Base-by-base conservation (phyloP, 1,284 basidiomycete species). In the Fistulinella staudtii region DNA sequence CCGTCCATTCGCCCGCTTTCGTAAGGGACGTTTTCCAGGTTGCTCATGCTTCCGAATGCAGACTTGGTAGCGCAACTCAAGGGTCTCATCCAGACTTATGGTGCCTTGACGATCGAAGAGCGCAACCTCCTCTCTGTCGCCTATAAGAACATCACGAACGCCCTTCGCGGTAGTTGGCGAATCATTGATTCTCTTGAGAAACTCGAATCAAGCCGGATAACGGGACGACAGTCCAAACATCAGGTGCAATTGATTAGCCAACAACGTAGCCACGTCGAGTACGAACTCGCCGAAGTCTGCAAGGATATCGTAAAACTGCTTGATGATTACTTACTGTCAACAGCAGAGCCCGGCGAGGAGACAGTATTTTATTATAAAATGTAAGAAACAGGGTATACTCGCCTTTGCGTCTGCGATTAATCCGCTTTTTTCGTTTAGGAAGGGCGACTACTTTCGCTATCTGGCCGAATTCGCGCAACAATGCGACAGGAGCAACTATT, bases 371-470 rank as follows among this genome's bases (percentile, higher is more conserved):
- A 83, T 61, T 74, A 70, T 43, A 85, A 85, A 63, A 79, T 85
- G 82, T 81, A 48, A 63, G 73, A 36, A 39, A 22, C 3, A 22
- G 34, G 21, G 9, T 41, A 46, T 14, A 9, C 18, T 37, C 30
- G 9, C 7, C 31, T 47, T 29, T 29, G n/a, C 41, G 28, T n/a
- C 7, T 47, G 33, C 15, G 9, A 41, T 47, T 55, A 28, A 51
- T 46, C 23, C 37, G 37, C 28, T 48, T 11, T 39, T 24, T 36
- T 47, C 31, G 23, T 39, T 25, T 49, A 84, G 82, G 78, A 77
- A 77, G 55, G 82, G 82, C 21, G 82, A 85, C 54, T 84, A 85
- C 56, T 81, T 79, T 57, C 78, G 81, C 31, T 84, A 85, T 56
- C 70, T 84, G 21, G 79, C 80, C 4, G 83, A 85, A 54, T 76